Base-by-base conservation (phyloP, 495 filamentous ascomycete species). In the Daldinia caldariorum region DNA sequence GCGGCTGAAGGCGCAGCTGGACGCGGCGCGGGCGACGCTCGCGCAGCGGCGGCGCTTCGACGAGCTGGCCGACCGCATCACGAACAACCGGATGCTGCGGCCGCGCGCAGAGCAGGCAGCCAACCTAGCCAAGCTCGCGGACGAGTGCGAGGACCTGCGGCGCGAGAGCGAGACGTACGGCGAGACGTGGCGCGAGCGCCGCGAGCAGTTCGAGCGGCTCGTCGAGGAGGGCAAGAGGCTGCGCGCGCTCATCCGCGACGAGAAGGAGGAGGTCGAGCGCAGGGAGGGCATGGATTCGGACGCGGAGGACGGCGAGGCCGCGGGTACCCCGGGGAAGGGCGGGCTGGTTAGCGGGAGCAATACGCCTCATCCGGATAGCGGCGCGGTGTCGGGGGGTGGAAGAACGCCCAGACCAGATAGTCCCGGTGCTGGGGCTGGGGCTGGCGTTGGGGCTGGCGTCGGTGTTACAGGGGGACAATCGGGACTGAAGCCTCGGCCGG, bases 211-310 rank as follows among this genome's bases (percentile, higher is more conserved):
- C 79, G 91, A 90, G 12, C 84, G 88, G 69, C 95, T 99, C 75
- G 91, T 97, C 63, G 93, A 94, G 41, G 94, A 98, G 82, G 91
- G 93, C 4, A 91, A 91, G 88, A 85, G 92, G 66, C 84, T 98
- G 71, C 84, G 94, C 54, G 86, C 90, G 35, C 81, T 97, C 72
- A 98, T 99, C 70, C 88, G 92, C 45, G 94, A 97, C 78, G 94
- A 97, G 83, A 97, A 97, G 79, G 95, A 98, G 77, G 95, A 97
- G 80, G 83, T 86, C 3, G 87, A 89, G 66, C 77, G 87, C 7
- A 80, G 85, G 29, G 87, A 97, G 76, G 94, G 94, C 32, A 97
- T 95, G 73, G 92, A 91, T 67, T 92, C 92, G 51, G 91, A 86
- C 0, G 91, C 91, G 49, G 91, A 92, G 51, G 91, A 87, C 45